Evolutionary conservation across 257 asterid genomes (phyloP).

Genomic region (Lithospermum erythrorhizon): DNA sequence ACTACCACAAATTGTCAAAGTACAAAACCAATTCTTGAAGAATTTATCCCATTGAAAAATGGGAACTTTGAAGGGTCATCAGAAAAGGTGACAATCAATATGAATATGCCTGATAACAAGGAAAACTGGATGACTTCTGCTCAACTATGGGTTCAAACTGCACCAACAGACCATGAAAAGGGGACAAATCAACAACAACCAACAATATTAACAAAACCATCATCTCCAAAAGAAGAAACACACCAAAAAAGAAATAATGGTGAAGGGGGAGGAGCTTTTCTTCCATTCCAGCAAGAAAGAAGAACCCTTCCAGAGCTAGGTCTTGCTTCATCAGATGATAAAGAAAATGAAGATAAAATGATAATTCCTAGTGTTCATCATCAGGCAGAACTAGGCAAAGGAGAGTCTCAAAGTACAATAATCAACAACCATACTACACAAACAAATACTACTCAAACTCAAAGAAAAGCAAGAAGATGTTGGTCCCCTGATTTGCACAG

Average conservation of each 20-base stretch:
- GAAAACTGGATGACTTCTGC: conserved; percentile 94
- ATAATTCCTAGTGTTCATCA: conserved; percentile 19
- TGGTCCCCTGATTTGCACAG: conserved; percentile 98
- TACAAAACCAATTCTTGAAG: conserved; percentile 69
- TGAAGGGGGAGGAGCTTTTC: conserved; percentile 35
- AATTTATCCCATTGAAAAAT: conserved; percentile 67
- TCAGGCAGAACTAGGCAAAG: conserved; percentile 19
- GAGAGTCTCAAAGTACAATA: conserved; percentile 18
- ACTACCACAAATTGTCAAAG: conserved; percentile 22
- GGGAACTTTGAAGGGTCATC: conserved; percentile 12
- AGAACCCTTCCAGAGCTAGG: conserved; percentile 51
- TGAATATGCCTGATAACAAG: conserved; percentile 35
- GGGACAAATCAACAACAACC: conserved; percentile 22
- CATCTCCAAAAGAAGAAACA: conserved; percentile 36
- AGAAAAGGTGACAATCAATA: conserved; percentile 19
- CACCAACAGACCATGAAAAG: conserved; percentile 7
- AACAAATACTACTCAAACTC: conserved; percentile 33
- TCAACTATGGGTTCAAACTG: conserved; percentile 81
- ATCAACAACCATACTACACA: conserved; percentile 6
- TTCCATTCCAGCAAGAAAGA: conserved; percentile 45
- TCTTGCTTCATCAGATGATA: conserved; percentile 51
- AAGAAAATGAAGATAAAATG: conserved; percentile 38
- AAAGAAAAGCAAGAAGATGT: conserved; percentile 90
- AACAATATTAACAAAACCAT: not conserved
- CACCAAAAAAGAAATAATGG: conserved; percentile 13